phyloP scores from a whole-genome alignment of 2,329 filamentous ascomycete species.

The Diaporthe sp. region DNA sequence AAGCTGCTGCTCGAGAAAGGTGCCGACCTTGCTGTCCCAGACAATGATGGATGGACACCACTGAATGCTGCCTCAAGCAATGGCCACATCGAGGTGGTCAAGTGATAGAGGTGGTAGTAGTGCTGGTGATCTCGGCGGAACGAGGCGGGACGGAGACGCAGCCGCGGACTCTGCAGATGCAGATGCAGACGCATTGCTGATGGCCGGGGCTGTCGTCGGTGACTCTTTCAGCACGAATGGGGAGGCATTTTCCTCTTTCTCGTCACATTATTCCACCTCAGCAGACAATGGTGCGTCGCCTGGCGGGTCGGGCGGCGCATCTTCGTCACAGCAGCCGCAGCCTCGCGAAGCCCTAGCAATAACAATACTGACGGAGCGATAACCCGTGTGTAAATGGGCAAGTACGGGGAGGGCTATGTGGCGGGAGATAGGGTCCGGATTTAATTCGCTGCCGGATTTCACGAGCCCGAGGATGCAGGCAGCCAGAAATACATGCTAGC shows the following conservation, averaged over 20 bases:
- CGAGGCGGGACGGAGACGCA: not conserved
- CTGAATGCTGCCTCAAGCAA: too few species aligned
- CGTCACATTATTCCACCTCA: too few species aligned
- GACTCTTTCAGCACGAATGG: not conserved
- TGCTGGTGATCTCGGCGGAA: not conserved
- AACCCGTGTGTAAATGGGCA: not conserved
- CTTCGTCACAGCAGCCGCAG: conserved; percentile 5
- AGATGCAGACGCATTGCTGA: not conserved
- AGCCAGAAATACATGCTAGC: not conserved
- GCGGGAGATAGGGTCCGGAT: conserved; percentile 6
- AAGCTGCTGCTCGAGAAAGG: too few species aligned
- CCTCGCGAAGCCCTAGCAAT: not conserved
- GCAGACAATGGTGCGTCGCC: not conserved
- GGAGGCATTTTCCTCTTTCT: not conserved
- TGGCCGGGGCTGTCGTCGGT: not conserved
- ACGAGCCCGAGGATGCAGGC: conserved; percentile 24
- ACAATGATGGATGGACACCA: too few species aligned
- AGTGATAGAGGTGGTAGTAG: not conserved
- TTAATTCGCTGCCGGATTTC: too few species aligned
- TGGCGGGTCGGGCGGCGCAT: not conserved
- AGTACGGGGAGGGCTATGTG: conserved; percentile 12
- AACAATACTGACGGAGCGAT: not conserved
- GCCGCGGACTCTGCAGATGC: not conserved
- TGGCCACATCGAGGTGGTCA: too few species aligned
- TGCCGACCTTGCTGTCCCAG: too few species aligned